phyloP scores from a whole-genome alignment of 768 basidiomycete species.

The Stropharia rugosoannulata region DNA sequence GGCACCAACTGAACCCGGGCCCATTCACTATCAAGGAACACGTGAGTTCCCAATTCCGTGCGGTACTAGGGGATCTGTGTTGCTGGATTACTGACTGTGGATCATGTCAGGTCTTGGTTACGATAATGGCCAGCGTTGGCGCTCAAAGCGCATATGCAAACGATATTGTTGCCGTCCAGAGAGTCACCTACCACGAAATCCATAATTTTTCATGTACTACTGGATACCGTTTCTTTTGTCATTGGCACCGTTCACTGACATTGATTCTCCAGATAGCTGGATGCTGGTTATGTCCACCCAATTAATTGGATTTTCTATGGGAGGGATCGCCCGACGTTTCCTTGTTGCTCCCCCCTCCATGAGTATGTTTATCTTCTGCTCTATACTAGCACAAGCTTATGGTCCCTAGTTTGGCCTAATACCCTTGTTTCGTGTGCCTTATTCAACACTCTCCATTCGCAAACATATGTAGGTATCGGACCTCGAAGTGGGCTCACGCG shows the following conservation, averaged over 20 bases:
- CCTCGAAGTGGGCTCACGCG: conserved; percentile 51
- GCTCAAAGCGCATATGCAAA: conserved; percentile 63
- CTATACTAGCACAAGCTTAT: conserved; percentile 1
- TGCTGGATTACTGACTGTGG: neutral
- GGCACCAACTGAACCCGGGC: conserved; percentile 68
- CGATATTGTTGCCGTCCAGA: conserved; percentile 73
- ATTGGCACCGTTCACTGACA: neutral
- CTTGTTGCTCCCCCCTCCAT: conserved; percentile 65
- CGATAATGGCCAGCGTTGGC: conserved; percentile 60
- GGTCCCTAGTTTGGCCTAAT: conserved; percentile 64
- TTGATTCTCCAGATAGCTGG: conserved; percentile 41
- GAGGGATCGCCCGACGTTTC: conserved; percentile 62
- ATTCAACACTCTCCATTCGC: conserved; percentile 73
- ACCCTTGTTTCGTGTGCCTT: conserved; percentile 69
- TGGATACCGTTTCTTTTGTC: neutral
- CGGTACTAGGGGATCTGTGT: neutral
- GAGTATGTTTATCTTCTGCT: conserved; percentile 37
- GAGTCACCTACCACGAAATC: conserved; percentile 61
- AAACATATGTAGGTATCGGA: conserved; percentile 55
- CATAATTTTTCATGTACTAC: conserved; percentile 48
- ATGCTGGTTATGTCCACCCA: conserved; percentile 72
- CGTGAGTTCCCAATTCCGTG: conserved; percentile 23
- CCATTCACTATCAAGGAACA: conserved; percentile 75
- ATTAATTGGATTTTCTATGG: conserved; percentile 56
- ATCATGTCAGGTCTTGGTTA: conserved; percentile 51